Evolutionary conservation across 192 early-diverging fungal genomes (phyloP), one percentile per base, ranked within the genome.

Genomic region (Podila clonocystis): DNA sequence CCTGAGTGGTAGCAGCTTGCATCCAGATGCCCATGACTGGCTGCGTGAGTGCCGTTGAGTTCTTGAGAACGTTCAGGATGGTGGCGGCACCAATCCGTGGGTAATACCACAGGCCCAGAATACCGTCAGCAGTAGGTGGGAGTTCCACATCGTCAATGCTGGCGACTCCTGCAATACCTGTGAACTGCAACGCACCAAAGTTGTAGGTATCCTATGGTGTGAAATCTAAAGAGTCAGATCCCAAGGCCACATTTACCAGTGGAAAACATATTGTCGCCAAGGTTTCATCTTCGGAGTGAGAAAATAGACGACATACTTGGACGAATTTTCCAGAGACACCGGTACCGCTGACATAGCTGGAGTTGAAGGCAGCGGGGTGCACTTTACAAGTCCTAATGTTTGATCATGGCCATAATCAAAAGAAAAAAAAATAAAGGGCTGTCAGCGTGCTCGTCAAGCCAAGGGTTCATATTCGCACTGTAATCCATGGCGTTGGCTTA

Each of bases 91-190:
- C 28, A 8, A 1, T 0, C 38, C 5, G 2, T 48, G 15, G n/a
- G 84, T 75, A 80, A 84, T 36, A 89, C 9, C 85, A 85, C 4
- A 91, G 82, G 11, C 90, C 90, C 33, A 91, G 72, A 30, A 90
- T 78, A 11, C 90, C 90, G 31, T 91, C 90, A 1, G 89, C 72
- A 8, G 76, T 74, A 5, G 38, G 22, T 20, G 68, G 50, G 58
- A 89, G 88, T 12, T 84, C 74, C 4, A 62, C 73, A 4, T 87
- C 87, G 57, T 87, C 86, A 38, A 77, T 75, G 33, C 71, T 86
- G 4, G 86, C 88, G 5, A 91, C 34, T 5, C 91, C 91, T 64
- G 90, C 85, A 0, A 84, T 79, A 30, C 89, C 86, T 59, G 87
- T 9, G 83, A 75, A 34, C 83, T 80, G 13, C 64, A 85, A 57